Conservation (phyloP, 2,329 filamentous ascomycete genomes). For the Beauveria brongniartii region DNA sequence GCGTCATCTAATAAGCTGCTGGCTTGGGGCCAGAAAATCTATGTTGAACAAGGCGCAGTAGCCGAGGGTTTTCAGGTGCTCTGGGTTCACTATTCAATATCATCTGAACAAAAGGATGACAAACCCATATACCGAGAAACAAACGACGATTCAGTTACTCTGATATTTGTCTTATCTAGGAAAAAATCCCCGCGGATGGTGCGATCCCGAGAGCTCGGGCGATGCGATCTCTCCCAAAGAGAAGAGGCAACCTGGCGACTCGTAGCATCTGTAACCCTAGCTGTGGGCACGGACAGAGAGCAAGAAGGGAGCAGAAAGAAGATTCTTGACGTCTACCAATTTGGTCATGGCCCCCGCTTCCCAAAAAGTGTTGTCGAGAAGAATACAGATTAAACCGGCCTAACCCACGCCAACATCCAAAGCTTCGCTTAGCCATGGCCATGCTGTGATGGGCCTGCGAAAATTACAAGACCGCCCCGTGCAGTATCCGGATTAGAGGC, state of each 20-base stretch:
- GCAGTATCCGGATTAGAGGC: background rate
- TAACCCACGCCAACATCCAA: background rate
- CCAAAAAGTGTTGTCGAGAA: too few species aligned
- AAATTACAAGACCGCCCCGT: background rate
- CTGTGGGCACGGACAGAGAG: conserved; percentile 1
- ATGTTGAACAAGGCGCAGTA: background rate
- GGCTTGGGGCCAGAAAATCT: background rate
- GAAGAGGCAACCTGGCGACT: background rate
- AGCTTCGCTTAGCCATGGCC: background rate
- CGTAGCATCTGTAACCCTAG: conserved; percentile 4
- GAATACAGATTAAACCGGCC: background rate
- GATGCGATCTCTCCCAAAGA: background rate
- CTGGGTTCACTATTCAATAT: background rate
- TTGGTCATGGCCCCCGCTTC: background rate
- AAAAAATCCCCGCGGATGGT: background rate
- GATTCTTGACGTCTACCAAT: background rate
- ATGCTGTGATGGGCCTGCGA: background rate
- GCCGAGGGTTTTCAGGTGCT: background rate
- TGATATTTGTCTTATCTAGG: background rate
- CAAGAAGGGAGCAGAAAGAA: background rate
- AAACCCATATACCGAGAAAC: background rate
- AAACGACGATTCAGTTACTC: background rate
- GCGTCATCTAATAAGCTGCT: background rate
- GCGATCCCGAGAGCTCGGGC: background rate
- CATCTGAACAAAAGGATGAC: too few species aligned